These are phyloP conservation scores for Cystobasidium slooffiae DNA, from an alignment of 1,284 basidiomycete genomes.

Conservation along the genomic window DNA sequence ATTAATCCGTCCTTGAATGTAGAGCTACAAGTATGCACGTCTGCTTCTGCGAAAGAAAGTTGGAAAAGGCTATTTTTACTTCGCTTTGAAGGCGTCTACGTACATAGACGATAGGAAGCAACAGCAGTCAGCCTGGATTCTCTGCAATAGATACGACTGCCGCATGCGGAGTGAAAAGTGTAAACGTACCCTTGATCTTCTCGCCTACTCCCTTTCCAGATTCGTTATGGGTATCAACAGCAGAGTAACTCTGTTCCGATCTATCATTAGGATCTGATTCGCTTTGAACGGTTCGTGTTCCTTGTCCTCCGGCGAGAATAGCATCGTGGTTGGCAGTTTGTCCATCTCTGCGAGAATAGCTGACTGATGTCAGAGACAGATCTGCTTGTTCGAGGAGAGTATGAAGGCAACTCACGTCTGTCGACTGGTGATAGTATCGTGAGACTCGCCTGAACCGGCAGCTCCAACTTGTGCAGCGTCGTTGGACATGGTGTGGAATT, in stretches of 20 bases:
- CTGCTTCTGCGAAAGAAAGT: too few relatives aligned
- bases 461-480: slow-evolving; percentile 19
- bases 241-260: slow-evolving; percentile 12
- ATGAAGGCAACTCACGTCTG: not conserved
- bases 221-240: not conserved
- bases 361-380: slow-evolving; percentile 1
- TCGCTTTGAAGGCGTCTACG: not conserved
- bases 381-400: too few relatives aligned
- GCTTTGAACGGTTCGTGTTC: slow-evolving; percentile 6
- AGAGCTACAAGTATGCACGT: too few relatives aligned
- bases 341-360: not conserved
- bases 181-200: slow-evolving; percentile 13
- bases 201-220: slow-evolving; percentile 4
- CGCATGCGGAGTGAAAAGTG: too few relatives aligned
- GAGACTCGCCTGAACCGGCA: not conserved
- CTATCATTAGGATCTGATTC: not conserved
- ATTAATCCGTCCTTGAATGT: too few relatives aligned
- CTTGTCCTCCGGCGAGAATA: slow-evolving; percentile 7
- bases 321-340: slow-evolving; percentile 18
- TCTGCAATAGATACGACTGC: too few relatives aligned
- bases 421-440: not conserved
- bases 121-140: not conserved
- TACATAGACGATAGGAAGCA: not conserved
- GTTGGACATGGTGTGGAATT: slow-evolving; percentile 5
- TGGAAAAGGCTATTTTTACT: not conserved